Evolutionary conservation across 2,329 filamentous ascomycete species (phyloP), one percentile per base, ranked within the genome.

Genomic region (Penicillium decumbens): DNA sequence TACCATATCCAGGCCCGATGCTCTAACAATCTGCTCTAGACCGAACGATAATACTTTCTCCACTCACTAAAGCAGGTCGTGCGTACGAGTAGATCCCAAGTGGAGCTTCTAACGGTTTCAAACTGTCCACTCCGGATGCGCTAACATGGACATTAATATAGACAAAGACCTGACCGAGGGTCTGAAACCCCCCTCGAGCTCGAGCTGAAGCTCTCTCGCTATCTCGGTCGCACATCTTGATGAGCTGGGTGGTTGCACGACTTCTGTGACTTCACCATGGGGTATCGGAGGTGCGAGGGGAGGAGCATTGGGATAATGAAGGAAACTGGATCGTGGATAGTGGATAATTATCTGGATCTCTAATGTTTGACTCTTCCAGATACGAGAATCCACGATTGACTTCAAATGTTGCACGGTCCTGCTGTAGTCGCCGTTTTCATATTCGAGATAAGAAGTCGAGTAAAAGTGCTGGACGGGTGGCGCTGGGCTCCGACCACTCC

Each of bases 51-150:
- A 48, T 43, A 13, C 27, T 23, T 27, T 15, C 38, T 40, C 24
- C 38, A n/a, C 38, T 7, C 23, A 7, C 38, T 40, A 40, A 40
- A 27, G 12, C 38, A 40, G 10, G 33, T 6, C 33, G 33, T 37
- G 33, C 33, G 18, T 37, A 37, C 33, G 28, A 46, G 44, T 23
- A 29, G 44, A 43, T 51, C 49, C 41, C 18, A 29, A 33, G 49
- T 48, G 49, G 45, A 48, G 45, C 25, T 41, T 23, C 12, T 23
- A 38, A 39, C 38, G 32, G 38, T 40, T 20, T 53, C 50, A 47
- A 43, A 47, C 30, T 30, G 50, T 47, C 35, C 15, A 18, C 15
- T 18, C 39, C 47, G 47, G 50, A 43, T 30, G 18, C 15, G n/a
- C 25, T 25, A 20, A 38, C 4, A 23, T 3, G 4, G 20, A 23